Conservation (phyloP, 2,329 filamentous ascomycete species). For the Calonectria multiphialidica region DNA sequence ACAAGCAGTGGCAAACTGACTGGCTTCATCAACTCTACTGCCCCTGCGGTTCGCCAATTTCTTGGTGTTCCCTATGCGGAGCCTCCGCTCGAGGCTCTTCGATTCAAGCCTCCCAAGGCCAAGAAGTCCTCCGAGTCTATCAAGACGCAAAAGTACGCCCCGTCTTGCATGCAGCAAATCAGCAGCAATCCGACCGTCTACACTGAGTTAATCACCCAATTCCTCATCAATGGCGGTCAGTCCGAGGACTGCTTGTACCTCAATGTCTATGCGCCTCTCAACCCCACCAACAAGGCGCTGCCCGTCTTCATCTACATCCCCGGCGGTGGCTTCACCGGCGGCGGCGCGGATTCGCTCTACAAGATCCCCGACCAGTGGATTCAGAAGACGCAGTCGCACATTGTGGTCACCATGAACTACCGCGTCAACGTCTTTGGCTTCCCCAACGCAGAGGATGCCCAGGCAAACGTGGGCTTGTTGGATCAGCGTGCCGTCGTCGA, state of each 20-base stretch:
- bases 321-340: slow-evolving; percentile 56
- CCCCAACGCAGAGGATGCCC: slow-evolving; percentile 43
- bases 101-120: slow-evolving; percentile 53
- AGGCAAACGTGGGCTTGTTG: slow-evolving; percentile 36
- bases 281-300: slow-evolving; percentile 29
- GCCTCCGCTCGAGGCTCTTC: slow-evolving; percentile 64
- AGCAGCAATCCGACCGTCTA: slow-evolving; percentile 48
- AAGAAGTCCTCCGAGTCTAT: slow-evolving; percentile 39
- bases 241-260: slow-evolving; percentile 51
- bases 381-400: slow-evolving; percentile 49
- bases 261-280: slow-evolving; percentile 48
- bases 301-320: slow-evolving; percentile 41
- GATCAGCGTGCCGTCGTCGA: slow-evolving; percentile 41
- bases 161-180: slow-evolving; percentile 46
- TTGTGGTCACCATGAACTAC: slow-evolving; percentile 60
- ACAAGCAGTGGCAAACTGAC: slow-evolving; percentile 26
- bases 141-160: slow-evolving; percentile 41
- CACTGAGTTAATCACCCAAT: slow-evolving; percentile 50
- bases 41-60: slow-evolving; percentile 29
- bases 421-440: slow-evolving; percentile 55
- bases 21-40: slow-evolving; percentile 30
- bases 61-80: slow-evolving; percentile 66
- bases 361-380: slow-evolving; percentile 53
- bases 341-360: slow-evolving; percentile 61
- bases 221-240: slow-evolving; percentile 52